These are phyloP conservation scores for Carallia pectinifolia DNA, from an alignment of 345 rosid species.

Conservation along the genomic window DNA sequence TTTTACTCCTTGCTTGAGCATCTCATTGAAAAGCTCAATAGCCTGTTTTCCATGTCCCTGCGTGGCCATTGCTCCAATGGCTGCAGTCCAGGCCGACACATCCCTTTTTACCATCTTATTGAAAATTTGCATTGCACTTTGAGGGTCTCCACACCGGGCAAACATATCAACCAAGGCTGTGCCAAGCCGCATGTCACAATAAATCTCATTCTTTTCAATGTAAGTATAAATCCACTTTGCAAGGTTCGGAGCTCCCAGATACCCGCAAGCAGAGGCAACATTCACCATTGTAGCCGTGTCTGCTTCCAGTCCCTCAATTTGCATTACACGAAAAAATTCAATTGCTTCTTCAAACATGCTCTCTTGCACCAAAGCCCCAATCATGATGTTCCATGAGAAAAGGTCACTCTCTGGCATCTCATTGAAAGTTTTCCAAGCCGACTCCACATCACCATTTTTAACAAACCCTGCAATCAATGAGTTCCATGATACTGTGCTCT, in stretches of 20 bases:
- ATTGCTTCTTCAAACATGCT: slow-evolving; percentile 61
- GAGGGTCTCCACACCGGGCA: slow-evolving; percentile 63
- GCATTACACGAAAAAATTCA: slow-evolving; percentile 53
- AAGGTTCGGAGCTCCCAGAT: slow-evolving; percentile 57
- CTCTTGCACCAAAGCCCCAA: slow-evolving; percentile 52
- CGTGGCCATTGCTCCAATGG: slow-evolving; percentile 59
- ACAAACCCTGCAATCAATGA: slow-evolving; percentile 49
- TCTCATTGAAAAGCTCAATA: slow-evolving; percentile 46
- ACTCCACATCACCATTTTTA: slow-evolving; percentile 45
- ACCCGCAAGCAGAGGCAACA: slow-evolving; percentile 64
- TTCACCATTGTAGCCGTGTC: slow-evolving; percentile 56
- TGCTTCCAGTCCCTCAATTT: slow-evolving; percentile 41
- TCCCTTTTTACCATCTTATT: slow-evolving; percentile 46
- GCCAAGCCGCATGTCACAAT: slow-evolving; percentile 49
- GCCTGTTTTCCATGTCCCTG: slow-evolving; percentile 50
- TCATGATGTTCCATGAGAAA: slow-evolving; percentile 63
- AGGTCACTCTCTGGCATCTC: slow-evolving; percentile 59
- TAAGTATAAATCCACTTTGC: slow-evolving; percentile 57
- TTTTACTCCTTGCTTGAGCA: slow-evolving; percentile 50
- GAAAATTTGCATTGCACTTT: slow-evolving; percentile 52
- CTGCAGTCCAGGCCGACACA: slow-evolving; percentile 73
- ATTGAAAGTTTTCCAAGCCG: slow-evolving; percentile 47
- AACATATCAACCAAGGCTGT: slow-evolving; percentile 66
- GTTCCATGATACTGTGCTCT: slow-evolving; percentile 65
- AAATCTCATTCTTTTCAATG: slow-evolving; percentile 35